phyloP scores from a whole-genome alignment of 345 rosid species.

The Gossypium turneri region DNA sequence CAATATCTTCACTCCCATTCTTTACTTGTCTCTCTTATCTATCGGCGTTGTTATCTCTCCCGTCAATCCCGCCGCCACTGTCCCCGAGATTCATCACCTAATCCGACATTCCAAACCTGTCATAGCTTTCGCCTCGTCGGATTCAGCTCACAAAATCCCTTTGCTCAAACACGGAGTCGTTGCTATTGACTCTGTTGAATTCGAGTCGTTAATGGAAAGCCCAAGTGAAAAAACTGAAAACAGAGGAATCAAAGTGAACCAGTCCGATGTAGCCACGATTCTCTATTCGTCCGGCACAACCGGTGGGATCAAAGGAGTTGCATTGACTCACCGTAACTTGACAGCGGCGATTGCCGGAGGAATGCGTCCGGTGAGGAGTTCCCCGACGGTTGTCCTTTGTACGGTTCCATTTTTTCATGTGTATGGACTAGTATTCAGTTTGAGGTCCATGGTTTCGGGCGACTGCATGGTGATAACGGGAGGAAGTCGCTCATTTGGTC shows the following conservation, averaged over 20 bases:
- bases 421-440: constrained; percentile 35
- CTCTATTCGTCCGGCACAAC: constrained; percentile 68
- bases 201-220: constrained; percentile 36
- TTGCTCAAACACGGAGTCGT: constrained; percentile 22
- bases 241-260: constrained; percentile 14
- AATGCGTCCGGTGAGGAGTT: constrained; percentile 21
- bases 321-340: constrained; percentile 44
- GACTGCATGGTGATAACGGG: constrained; percentile 33
- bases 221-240: neutral
- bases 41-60: constrained; percentile 54
- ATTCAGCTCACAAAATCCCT: constrained; percentile 35
- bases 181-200: constrained; percentile 40
- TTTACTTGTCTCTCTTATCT: constrained; percentile 48
- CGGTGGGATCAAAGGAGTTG: constrained; percentile 51
- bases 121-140: constrained; percentile 42
- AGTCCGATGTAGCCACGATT: constrained; percentile 52
- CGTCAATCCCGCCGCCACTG: constrained; percentile 39
- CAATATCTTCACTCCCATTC: constrained; percentile 44
- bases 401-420: constrained; percentile 55
- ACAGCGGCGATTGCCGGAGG: constrained; percentile 24
- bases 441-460: constrained; percentile 38
- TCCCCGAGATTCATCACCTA: constrained; percentile 37
- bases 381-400: constrained; percentile 28
- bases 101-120: constrained; percentile 44
- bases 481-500: constrained; percentile 23